Conservation (phyloP, 768 basidiomycete genomes). For the Termitomyces sp. region DNA sequence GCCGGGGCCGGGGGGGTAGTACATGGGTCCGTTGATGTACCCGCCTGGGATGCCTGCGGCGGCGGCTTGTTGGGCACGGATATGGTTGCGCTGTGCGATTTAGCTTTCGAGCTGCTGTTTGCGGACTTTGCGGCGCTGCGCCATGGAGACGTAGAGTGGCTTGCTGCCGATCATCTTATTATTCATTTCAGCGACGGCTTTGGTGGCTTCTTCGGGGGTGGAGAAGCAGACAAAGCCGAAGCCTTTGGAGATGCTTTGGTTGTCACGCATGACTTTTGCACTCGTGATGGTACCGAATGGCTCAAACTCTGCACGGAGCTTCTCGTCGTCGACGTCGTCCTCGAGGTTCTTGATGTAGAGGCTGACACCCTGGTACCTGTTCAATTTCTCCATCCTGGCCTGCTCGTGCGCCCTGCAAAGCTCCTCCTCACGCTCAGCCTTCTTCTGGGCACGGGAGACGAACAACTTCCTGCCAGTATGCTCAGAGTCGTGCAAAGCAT, state of each 20-base stretch:
- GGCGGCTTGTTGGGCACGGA: slow-evolving; percentile 93
- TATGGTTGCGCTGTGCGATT: slow-evolving; percentile 97
- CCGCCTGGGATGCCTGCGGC: slow-evolving; percentile 81
- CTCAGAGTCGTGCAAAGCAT: slow-evolving; percentile 83
- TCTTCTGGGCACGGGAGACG: slow-evolving; percentile 97
- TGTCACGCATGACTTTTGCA: slow-evolving; percentile 99
- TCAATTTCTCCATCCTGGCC: slow-evolving; percentile 94
- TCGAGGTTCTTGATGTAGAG: slow-evolving; percentile 99
- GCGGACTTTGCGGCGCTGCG: slow-evolving; percentile 96
- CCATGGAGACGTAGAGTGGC: slow-evolving; percentile 97
- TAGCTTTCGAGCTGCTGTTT: slow-evolving; percentile 98
- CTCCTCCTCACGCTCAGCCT: slow-evolving; percentile 97
- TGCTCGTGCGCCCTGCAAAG: slow-evolving; percentile 90
- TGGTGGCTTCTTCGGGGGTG: slow-evolving; percentile 96
- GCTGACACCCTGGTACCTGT: slow-evolving; percentile 99
- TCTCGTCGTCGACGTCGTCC: slow-evolving; percentile 97
- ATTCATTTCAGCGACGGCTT: slow-evolving; percentile 99
- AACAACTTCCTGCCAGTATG: slow-evolving; percentile 86
- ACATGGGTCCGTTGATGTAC: slow-evolving; percentile 84
- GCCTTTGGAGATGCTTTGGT: slow-evolving; percentile 88
- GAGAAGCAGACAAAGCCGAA: slow-evolving; percentile 99
- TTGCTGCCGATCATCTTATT: slow-evolving; percentile 99
- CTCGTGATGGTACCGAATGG: slow-evolving; percentile 96
- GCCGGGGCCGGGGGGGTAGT: slow-evolving; percentile 78
- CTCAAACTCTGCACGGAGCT: slow-evolving; percentile 94